Percentiles rank a stretch among this genome's conserved stretches.
Conservation (phyloP, 352 stramenopile genomes). For the Saprolegnia parasitica region DNA sequence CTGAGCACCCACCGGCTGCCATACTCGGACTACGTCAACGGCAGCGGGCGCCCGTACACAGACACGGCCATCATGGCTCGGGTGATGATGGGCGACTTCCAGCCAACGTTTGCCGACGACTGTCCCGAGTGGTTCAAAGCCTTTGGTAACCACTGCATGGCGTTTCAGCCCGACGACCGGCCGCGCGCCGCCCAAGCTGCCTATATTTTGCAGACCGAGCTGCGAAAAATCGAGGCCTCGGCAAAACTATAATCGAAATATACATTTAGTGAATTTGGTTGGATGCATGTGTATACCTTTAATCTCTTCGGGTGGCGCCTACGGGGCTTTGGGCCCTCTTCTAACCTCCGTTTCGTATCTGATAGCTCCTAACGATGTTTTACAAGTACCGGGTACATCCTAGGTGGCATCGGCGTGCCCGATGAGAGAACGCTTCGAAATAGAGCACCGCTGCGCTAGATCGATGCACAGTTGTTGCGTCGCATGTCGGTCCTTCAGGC, state of each 20-base stretch:
- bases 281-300: too few species aligned
- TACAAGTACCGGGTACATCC: too few species aligned
- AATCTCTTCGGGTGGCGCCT: too few species aligned
- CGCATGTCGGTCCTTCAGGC: too few species aligned
- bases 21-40: conserved; percentile 20
- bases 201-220: background rate
- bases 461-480: too few species aligned
- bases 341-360: too few species aligned
- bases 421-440: too few species aligned
- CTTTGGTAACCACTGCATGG: background rate
- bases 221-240: background rate
- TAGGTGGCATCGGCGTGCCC: too few species aligned
- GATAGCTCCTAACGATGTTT: too few species aligned
- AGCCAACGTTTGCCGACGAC: conserved; percentile 4
- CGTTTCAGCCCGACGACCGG: background rate
- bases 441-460: too few species aligned
- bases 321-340: too few species aligned
- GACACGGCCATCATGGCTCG: conserved; percentile 22
- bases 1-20: conserved; percentile 2
- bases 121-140: conserved; percentile 2
- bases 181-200: conserved; percentile 9
- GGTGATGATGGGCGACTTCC: conserved; percentile 17
- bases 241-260: background rate
- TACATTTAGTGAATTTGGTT: background rate
- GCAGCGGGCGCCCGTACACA: conserved; percentile 3